phyloP scores from a whole-genome alignment of 768 basidiomycete species.

The Porpolomopsis calyptriformis region DNA sequence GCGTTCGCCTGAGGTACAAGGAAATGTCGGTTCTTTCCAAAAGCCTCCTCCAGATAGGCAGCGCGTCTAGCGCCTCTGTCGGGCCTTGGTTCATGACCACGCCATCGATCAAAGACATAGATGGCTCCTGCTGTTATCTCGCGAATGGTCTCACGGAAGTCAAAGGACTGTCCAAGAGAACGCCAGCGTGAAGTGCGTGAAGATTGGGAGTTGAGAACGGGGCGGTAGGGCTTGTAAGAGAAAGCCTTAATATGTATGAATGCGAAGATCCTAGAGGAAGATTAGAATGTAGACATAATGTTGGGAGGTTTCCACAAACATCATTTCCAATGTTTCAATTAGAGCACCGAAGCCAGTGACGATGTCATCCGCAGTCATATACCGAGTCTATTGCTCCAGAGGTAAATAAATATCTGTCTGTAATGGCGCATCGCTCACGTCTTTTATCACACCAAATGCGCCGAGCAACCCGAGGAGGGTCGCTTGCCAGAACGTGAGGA shows the following conservation, averaged over 20 bases:
- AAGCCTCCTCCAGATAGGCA: conserved; percentile 34
- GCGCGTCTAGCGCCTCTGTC: conserved; percentile 33
- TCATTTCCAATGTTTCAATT: conserved; percentile 67
- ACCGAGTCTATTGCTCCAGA: conserved; percentile 33
- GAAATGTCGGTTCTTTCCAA: conserved; percentile 28
- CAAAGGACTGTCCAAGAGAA: conserved; percentile 53
- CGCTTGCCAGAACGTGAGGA: conserved; percentile 72
- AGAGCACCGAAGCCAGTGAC: conserved; percentile 62
- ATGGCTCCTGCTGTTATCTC: conserved; percentile 49
- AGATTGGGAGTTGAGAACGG: conserved; percentile 21
- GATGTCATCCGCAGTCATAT: conserved; percentile 67
- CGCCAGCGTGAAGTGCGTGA: conserved; percentile 41
- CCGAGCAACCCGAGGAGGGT: conserved; percentile 46
- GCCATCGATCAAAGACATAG: conserved; percentile 45
- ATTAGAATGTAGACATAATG: conserved; percentile 7
- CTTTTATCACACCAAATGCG: conserved; percentile 51
- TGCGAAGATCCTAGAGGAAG: conserved; percentile 41
- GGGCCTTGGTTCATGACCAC: conserved; percentile 43
- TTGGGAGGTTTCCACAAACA: conserved; percentile 29
- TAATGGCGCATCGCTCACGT: conserved; percentile 27
- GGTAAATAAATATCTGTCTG: background rate
- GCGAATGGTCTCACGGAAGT: conserved; percentile 57
- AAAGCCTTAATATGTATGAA: conserved; percentile 66
- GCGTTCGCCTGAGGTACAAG: conserved; percentile 4
- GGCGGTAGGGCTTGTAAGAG: conserved; percentile 52